A percentile compares a stretch with the other conserved stretches of the same genome.
phyloP scores from a whole-genome alignment of 768 basidiomycete genomes.

The Lyophyllum semitale region DNA sequence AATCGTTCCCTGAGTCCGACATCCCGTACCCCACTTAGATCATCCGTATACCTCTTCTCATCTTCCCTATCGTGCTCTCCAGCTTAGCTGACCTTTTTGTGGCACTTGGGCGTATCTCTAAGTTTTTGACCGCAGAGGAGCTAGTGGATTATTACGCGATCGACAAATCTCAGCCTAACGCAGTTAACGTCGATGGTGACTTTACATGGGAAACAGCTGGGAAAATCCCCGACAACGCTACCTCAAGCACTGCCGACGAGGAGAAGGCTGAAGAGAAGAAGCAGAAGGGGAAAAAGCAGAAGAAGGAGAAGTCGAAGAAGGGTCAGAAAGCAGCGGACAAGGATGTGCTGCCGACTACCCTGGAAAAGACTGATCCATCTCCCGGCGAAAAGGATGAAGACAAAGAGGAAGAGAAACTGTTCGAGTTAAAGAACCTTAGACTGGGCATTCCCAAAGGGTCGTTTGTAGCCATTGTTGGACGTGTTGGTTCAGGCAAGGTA shows the following conservation, averaged over 20 bases:
- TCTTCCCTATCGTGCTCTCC: conserved; percentile 57
- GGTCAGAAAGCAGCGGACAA: conserved; percentile 21
- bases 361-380: conserved; percentile 3
- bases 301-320: conserved; percentile 16
- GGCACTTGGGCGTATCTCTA: conserved; percentile 48
- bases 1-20: neutral
- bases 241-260: conserved; percentile 11
- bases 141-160: conserved; percentile 47
- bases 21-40: conserved; percentile 34
- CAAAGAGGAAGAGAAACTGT: conserved; percentile 45
- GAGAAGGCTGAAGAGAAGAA: conserved; percentile 11
- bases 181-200: conserved; percentile 50
- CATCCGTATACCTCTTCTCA: conserved; percentile 57
- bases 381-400: conserved; percentile 21
- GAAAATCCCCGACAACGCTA: conserved; percentile 17
- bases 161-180: conserved; percentile 35
- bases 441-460: conserved; percentile 53
- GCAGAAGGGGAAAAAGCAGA: conserved; percentile 15
- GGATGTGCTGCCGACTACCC: conserved; percentile 22
- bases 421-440: conserved; percentile 48
- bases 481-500: conserved; percentile 75
- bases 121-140: conserved; percentile 57
- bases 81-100: conserved; percentile 50
- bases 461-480: conserved; percentile 74
- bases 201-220: conserved; percentile 52